Evolutionary conservation across 2,329 filamentous ascomycete genomes (phyloP), one percentile per base, ranked within the genome.

Genomic region (Pleurostoma richardsiae): DNA sequence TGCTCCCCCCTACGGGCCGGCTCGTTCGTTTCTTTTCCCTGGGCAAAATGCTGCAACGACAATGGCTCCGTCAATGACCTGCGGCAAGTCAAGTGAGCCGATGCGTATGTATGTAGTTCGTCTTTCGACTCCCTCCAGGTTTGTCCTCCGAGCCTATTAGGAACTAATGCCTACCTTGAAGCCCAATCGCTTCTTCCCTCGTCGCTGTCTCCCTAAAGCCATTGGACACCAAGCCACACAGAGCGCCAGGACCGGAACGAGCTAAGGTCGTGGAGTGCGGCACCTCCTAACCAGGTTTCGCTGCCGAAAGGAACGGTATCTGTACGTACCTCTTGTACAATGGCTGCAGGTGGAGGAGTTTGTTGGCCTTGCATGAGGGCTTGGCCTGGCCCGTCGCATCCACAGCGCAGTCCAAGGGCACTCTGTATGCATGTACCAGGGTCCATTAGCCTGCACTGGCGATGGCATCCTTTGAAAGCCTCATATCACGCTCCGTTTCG

Each of bases 331-430:
- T 41, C 33, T 43, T 39, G 41, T 40, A 44, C 39, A 29, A 40
- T 33, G 30, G 38, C 43, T 47, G 45, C 45, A 47, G 41, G 41
- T 41, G 38, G 39, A 41, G 41, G 33, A 44, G 46, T 47, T 44
- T 47, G 46, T 47, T 47, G 42, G 41, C 46, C 42, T 40, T 44
- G 41, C 42, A 47, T 44, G 38, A 41, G 36, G 46, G 46, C 46
- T 47, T 47, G 43, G 46, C 26, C 46, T 43, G 42, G 46, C 43
- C 43, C 46, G 42, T 40, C 43, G 46, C 29, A 47, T 44, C 46
- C 38, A 41, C 43, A 30, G 44, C 44, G 46, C 38, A 44, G 43
- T 41, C 39, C 29, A 41, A 28, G 40, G 19, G 19, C 19, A 19
- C 19, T 19, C 19, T 19, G 19, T 19, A 19, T 19, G 19, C 19